phyloP scores from a whole-genome alignment of 1,139 yeast genomes.

The Taphrina deformans region DNA sequence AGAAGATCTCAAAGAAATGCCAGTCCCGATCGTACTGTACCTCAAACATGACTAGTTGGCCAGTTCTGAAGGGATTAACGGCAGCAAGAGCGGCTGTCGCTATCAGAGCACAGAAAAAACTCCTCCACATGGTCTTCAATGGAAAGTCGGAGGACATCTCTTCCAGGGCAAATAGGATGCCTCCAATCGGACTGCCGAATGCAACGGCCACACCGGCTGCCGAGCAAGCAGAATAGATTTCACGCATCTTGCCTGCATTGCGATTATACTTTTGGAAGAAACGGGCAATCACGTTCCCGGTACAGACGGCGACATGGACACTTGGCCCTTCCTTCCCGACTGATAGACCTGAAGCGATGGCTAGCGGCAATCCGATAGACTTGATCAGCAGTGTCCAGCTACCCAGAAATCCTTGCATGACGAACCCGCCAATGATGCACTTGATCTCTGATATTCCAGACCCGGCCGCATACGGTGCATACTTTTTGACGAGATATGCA shows the following conservation, averaged over 20 bases:
- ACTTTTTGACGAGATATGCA: slow-evolving; percentile 64
- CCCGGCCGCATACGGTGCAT: slow-evolving; percentile 93
- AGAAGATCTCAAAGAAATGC: slow-evolving; percentile 82
- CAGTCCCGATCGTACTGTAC: slow-evolving; percentile 82
- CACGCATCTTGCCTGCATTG: slow-evolving; percentile 51
- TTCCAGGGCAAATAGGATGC: slow-evolving; percentile 68
- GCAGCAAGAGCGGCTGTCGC: slow-evolving; percentile 70
- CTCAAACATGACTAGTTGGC: slow-evolving; percentile 88
- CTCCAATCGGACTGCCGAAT: slow-evolving; percentile 73
- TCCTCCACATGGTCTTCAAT: slow-evolving; percentile 80
- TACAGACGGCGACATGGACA: slow-evolving; percentile 83
- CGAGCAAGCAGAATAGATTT: slow-evolving; percentile 75
- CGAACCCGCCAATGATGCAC: slow-evolving; percentile 90
- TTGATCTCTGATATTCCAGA: slow-evolving; percentile 97
- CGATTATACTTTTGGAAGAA: slow-evolving; percentile 52
- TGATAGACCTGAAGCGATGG: slow-evolving; percentile 77
- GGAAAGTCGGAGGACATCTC: slow-evolving; percentile 74
- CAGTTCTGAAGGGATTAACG: slow-evolving; percentile 88
- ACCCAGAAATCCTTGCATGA: slow-evolving; percentile 73
- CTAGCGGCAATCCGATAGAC: slow-evolving; percentile 76
- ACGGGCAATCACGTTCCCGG: slow-evolving; percentile 65
- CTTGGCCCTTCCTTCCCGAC: slow-evolving; percentile 87
- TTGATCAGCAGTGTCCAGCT: slow-evolving; percentile 73
- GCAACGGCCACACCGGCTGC: slow-evolving; percentile 76
- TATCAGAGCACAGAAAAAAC: slow-evolving; percentile 84